These are phyloP conservation scores for Erodium maritimum DNA, from an alignment of 345 rosid species.

Conservation along the genomic window DNA sequence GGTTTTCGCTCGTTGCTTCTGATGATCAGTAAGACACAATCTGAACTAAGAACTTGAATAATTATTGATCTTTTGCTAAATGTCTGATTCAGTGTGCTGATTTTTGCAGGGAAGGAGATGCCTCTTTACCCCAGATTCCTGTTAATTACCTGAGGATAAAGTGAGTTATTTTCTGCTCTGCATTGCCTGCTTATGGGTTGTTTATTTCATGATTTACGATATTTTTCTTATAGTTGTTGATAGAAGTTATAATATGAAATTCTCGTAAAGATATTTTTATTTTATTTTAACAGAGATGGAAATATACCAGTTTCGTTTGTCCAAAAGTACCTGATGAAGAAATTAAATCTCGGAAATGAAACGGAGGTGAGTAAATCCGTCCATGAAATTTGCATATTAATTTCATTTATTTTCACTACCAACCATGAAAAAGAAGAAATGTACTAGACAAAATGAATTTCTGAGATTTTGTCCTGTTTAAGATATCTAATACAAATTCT, in stretches of 20 bases:
- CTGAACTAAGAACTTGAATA: conserved; percentile 13
- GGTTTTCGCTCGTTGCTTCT: conserved; percentile 88
- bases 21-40: conserved; percentile 61
- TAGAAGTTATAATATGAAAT: background rate
- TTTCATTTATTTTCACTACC: background rate
- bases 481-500: too few species aligned
- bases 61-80: conserved; percentile 4
- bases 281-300: conserved; percentile 54
- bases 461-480: too few species aligned
- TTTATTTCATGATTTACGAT: too few species aligned
- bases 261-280: background rate
- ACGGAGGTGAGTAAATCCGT: conserved; percentile 47
- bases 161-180: conserved; percentile 34
- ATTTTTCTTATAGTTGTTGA: background rate
- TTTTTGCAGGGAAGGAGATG: conserved; percentile 65
- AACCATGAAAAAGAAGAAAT: background rate
- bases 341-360: conserved; percentile 57
- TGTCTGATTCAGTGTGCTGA: conserved; percentile 16
- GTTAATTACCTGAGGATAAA: conserved; percentile 65
- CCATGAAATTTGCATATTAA: conserved; percentile 2
- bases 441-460: background rate
- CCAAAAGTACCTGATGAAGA: conserved; percentile 73
- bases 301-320: conserved; percentile 58
- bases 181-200: too few species aligned
- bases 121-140: conserved; percentile 76